Base-by-base conservation (phyloP, 306 rosid genomes). In the Pyrus bretschneideri region DNA sequence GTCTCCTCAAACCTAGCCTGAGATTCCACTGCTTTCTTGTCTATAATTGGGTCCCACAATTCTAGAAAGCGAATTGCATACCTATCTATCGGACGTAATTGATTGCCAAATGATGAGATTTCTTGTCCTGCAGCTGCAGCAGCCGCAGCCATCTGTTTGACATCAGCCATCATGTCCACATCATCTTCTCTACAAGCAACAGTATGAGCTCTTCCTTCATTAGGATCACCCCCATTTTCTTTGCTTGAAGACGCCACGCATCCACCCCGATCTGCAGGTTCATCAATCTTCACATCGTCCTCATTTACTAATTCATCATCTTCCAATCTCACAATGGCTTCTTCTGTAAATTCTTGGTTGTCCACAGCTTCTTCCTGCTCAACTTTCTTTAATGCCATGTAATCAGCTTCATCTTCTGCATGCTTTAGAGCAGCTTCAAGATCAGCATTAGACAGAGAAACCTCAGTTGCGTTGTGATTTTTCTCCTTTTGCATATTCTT, bases 341-440 rank as follows among this genome's bases (percentile, higher is more conserved):
- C 99, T 86, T 95, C 99, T 12, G 99, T 89, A 69, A 95, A 92
- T 85, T 95, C 99, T 85, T 95, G 97, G 60, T 95, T 95, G 72
- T 95, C 99, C 81, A 90, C 99, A 38, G 97, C 97, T 83, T 95
- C 99, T 85, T 95, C 99, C 82, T 84, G 88, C 82, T 95, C 99
- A 80, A 89, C 96, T 88, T 81, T 92, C 92, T 92, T 92, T 78
- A 92, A 82, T 52, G 99, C 99, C 97, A 90, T 92, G 83, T 89
- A 92, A 82, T 95, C 99, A 42, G 96, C 99, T 87, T 95, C 99
- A 86, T 95, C 99, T 91, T 95, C 99, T 22, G 87, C 99, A 70
- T 73, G 74, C 83, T 92, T 92, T 51, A 95, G 83, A 76, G 99
- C 99, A 82, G 97, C 97, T 77, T 95, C 99, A 58, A 95, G 72